Base-by-base conservation (phyloP, 768 basidiomycete genomes). In the Phlebiopsis gigantea region DNA sequence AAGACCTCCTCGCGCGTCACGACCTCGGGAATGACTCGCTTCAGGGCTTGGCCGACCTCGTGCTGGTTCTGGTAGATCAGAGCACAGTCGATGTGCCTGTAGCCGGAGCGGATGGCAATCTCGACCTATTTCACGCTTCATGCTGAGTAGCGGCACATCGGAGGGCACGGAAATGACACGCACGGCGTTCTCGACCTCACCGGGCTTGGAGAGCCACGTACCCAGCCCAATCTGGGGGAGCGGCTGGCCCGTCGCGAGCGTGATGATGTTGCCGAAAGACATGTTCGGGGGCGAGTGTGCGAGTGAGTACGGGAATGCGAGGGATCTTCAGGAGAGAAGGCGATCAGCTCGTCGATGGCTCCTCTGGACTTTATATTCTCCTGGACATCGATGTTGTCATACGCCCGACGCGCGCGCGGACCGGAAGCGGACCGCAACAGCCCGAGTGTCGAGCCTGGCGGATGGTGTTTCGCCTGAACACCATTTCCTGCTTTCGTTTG, bases 31-130 rank as follows among this genome's bases (percentile, higher is more conserved):
- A 90, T 83, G 66, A 92, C 80, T 66, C 87, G 87, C 71, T 86
- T 85, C 65, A 91, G 75, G 1, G 87, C 87, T 2, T 77, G 75
- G 4, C 88, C 86, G 54, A 90, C 82, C 71, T 88, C 88, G 56
- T 83, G 76, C 69, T 92, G 91, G 70, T 93, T 94, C 60, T 75
- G 66, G 71, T 93, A 93, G 46, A 88, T 75, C 80, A 80, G 80
- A 2, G 91, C 92, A 19, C 89, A 79, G 70, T 95, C 92, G 61
- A 95, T 81, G 71, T 95, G 92, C 48, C 89, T 78, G 69, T 93
- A 93, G 0, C 90, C 90, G 26, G 79, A 78, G 52, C 78, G 75
- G 30, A 94, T 78, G 26, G 92, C 91, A 62, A 77, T 75, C 68
- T 88, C 87, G 50, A 90, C 87, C 89, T 90, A 58, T 6, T 42